Evolutionary conservation across 495 filamentous ascomycete genomes (phyloP), one percentile per base, ranked within the genome.

Genomic region (Astrothelium macrocarpum): DNA sequence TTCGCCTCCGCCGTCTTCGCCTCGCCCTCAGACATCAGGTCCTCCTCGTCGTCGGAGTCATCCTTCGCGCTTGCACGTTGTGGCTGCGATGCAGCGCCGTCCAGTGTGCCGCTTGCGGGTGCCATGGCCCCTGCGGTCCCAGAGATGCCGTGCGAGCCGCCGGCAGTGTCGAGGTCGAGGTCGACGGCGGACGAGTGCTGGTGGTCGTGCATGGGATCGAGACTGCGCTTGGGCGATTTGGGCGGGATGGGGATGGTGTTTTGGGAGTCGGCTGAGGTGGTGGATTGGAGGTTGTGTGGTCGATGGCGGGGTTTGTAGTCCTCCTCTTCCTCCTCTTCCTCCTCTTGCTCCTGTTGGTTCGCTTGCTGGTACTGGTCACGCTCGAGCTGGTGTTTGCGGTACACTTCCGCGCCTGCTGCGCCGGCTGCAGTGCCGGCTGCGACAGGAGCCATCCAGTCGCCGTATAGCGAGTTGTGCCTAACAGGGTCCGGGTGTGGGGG

Each of bases 391-490:
- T 69, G 65, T 3, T 64, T 59, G 1, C 29, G 56, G 46, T 71
- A 71, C 11, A 67, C 71, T 31, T 65, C 71, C 3, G 67, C 66
- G 3, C 65, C 72, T 1, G 68, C 28, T 9, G 62, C 70, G 25
- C 68, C 72, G 20, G 65, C 71, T 2, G 69, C 73, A 36, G 61
- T 73, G 18, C 71, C 75, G n/a, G 65, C 71, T 2, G 70, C 74
- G 18, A 70, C 70, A 34, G 75, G 74, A 4, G 71, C 69, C 71
- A 76, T 70, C 75, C 75, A 76, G 46, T 76, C 71, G 36, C 72
- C 74, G 59, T 77, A 75, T 12, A 28, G 64, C 32, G 66, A 72
- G 36, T 70, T 70, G 34, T 69, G 66, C 26, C 72, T 62, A 23
- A 23, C 32, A n/a, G 28, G 49, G 49, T 29, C 32, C 16, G 64